These are phyloP conservation scores for Betula pendula DNA, from an alignment of 306 rosid species.

Conservation along the genomic window DNA sequence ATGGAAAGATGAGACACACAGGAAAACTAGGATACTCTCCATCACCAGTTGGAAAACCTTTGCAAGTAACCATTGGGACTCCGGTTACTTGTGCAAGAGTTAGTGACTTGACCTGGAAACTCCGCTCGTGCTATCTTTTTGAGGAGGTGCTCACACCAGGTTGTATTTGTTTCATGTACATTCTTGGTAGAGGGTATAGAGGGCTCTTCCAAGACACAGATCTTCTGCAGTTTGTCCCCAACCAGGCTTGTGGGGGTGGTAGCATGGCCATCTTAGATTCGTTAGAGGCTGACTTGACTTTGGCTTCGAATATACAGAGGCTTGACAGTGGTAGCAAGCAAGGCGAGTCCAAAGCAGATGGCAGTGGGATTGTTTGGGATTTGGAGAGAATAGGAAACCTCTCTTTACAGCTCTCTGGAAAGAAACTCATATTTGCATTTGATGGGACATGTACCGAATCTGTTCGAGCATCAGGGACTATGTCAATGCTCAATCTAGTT, in stretches of 20 bases:
- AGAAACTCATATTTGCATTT: conserved; percentile 94
- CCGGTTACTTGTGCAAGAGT: conserved; percentile 75
- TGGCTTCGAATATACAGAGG: conserved; percentile 73
- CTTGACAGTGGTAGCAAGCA: conserved; percentile 64
- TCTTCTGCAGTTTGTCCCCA: conserved; percentile 93
- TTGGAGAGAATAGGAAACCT: conserved; percentile 92
- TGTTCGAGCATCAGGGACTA: conserved; percentile 68
- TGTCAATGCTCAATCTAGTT: conserved; percentile 92
- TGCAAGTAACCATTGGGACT: conserved; percentile 91
- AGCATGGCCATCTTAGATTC: conserved; percentile 98
- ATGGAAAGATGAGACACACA: conserved; percentile 93
- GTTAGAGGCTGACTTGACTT: conserved; percentile 71
- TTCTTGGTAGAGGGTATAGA: conserved; percentile 98
- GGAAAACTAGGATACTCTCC: conserved; percentile 98
- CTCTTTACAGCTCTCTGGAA: conserved; percentile 90
- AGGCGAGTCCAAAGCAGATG: conserved; percentile 81
- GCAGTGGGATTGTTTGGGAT: conserved; percentile 99
- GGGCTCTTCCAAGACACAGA: conserved; percentile 97
- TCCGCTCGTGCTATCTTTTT: conserved; percentile 95
- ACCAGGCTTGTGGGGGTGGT: conserved; percentile 99
- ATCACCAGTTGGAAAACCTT: conserved; percentile 83
- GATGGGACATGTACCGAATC: conserved; percentile 90
- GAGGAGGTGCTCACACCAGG: conserved; percentile 97
- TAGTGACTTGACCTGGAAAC: conserved; percentile 83
- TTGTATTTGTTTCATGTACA: conserved; percentile 88